Conservation (phyloP, 2,329 filamentous ascomycete genomes). For the Reticulascus tulasneorum region DNA sequence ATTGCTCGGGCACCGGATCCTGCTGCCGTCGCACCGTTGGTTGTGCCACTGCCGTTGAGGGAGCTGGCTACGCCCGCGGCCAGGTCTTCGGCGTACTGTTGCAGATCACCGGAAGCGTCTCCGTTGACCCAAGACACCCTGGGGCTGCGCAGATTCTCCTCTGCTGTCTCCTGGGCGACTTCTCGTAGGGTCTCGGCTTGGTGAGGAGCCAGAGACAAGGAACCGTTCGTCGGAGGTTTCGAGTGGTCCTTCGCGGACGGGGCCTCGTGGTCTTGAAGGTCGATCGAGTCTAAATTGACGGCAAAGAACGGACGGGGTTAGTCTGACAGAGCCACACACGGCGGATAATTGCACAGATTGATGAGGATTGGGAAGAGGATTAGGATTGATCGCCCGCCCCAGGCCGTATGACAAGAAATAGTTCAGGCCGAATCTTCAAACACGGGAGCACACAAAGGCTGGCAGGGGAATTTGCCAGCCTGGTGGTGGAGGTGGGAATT, state of each 20-base stretch:
- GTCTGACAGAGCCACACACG: constrained; percentile 9
- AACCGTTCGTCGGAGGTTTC: constrained; percentile 22
- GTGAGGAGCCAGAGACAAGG: constrained; percentile 70
- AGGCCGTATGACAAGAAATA: constrained; percentile 10
- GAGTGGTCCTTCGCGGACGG: constrained; percentile 83
- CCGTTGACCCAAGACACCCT: constrained; percentile 50
- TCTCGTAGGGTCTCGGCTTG: constrained; percentile 82
- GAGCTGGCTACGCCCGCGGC: constrained; percentile 35
- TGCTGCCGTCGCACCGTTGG: constrained; percentile 13
- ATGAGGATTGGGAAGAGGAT: constrained; percentile 5
- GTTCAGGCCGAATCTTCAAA: constrained; percentile 14
- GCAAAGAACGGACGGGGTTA: constrained; percentile 6
- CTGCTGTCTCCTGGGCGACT: constrained; percentile 70
- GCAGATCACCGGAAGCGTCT: constrained; percentile 34
- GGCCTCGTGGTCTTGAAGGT: constrained; percentile 79
- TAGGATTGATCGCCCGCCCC: constrained; percentile 13
- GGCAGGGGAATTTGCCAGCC: not conserved
- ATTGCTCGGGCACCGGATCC: constrained; percentile 19
- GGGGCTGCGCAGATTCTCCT: constrained; percentile 65
- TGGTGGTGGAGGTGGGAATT: not conserved
- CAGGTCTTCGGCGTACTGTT: constrained; percentile 43
- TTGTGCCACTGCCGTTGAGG: constrained; percentile 24
- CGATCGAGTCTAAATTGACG: constrained; percentile 71
- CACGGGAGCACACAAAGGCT: not conserved
- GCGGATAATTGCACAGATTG: not conserved